Evolutionary conservation across 2,329 filamentous ascomycete species (phyloP), one percentile per base, ranked within the genome.

Genomic region (Colletotrichum melonis): DNA sequence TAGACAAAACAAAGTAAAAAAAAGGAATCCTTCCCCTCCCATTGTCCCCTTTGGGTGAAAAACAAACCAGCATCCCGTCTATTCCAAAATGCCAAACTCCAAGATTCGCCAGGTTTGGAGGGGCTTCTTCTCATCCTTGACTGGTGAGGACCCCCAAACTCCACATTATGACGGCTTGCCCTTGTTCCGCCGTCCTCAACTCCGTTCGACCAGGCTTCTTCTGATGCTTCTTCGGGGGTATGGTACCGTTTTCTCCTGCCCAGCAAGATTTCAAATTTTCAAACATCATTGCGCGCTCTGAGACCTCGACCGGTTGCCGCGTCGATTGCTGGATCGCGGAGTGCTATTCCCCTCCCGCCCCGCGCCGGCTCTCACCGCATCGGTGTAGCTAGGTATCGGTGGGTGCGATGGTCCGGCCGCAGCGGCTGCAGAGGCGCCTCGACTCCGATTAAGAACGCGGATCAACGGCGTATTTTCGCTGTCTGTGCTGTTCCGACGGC

Each of bases 321-420:
- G 74, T 55, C 56, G 70, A 26, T 55, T 42, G 6, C 38, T 42
- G 28, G 66, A 22, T 30, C 69, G 73, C 16, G 73, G 73, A 63
- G 83, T 80, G 74, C 85, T 87, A 63, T 82, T 82, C 76, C 85
- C 86, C 73, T 86, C 84, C 63, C 85, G 82, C 72, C 84, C 84
- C 38, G 85, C 85, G 59, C 88, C 88, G 76, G 90, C 87, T 69
- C 85, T 84, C 55, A 95, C 87, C 1, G 94, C 94, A 73, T 94
- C 94, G 80, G 92, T 94, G 80, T 97, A 97, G 78, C 91, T 95
- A 2, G 94, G 94, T 75, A 97, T 95, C 0, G 94, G 94, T 28
- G 94, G 92, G 32, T 79, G 76, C 38, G 76, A 76, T n/a, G 76
- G 70, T n/a, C 55, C 77, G 74, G 14, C 52, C 12, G 80, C 68